These are phyloP conservation scores for Prunella vulgaris DNA, from an alignment of 257 asterid species.

Conservation along the genomic window DNA sequence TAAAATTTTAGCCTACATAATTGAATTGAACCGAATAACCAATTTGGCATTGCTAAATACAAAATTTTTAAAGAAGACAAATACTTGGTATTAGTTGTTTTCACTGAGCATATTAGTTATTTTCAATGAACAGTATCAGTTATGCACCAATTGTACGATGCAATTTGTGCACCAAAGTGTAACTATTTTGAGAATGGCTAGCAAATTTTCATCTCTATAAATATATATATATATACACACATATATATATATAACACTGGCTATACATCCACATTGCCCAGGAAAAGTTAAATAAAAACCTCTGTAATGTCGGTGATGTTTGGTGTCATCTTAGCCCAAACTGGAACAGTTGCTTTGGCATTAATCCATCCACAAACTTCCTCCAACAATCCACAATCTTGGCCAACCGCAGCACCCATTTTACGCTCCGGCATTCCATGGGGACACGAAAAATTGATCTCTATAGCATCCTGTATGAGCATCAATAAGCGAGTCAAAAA, in stretches of 20 bases:
- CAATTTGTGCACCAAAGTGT: no score
- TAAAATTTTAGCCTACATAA: no score
- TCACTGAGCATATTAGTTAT: no score
- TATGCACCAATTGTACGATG: no score
- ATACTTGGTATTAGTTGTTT: no score
- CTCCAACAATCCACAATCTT: constrained; percentile 83
- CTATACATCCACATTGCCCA: no score
- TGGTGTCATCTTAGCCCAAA: constrained; percentile 99
- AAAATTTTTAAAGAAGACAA: no score
- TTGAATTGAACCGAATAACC: no score
- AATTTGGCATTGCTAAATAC: no score
- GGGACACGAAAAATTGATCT: constrained; percentile 90
- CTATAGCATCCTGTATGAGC: constrained; percentile 68
- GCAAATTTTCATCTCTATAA: neutral
- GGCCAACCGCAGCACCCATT: constrained; percentile 99
- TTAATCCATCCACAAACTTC: constrained; percentile 93
- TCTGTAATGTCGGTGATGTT: constrained; percentile 80
- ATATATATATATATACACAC: no score
- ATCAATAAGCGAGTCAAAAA: constrained; percentile 18
- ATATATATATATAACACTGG: neutral
- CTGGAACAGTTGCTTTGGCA: constrained; percentile 85
- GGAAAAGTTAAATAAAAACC: constrained; percentile 31
- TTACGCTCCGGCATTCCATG: constrained; percentile 99
- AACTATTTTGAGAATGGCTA: neutral
- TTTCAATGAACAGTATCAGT: no score